Percentiles rank a stretch among this genome's conserved stretches.
These are phyloP conservation scores for Pecoramyces ruminantium DNA, from an alignment of 192 early-diverging fungal species.

Conservation along the genomic window DNA sequence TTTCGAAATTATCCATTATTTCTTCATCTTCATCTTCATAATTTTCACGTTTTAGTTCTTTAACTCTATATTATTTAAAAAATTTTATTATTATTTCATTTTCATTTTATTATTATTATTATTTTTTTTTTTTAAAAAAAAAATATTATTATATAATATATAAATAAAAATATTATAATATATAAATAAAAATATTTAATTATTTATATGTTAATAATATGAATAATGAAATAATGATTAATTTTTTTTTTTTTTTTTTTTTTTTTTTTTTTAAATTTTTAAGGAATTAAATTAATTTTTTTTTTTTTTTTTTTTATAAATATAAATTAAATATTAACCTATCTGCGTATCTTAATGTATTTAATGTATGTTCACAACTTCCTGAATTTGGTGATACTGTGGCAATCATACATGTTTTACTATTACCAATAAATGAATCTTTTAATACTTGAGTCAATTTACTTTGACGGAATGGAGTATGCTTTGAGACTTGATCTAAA, in stretches of 20 bases:
- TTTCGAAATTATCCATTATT: not conserved
- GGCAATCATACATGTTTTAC: slow-evolving; percentile 96
- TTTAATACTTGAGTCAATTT: slow-evolving; percentile 95
- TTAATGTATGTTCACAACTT: slow-evolving; percentile 91
- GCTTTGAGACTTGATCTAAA: slow-evolving; percentile 81
- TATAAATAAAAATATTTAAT: too few species aligned
- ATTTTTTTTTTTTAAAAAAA: too few species aligned
- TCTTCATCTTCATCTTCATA: slow-evolving; percentile 9
- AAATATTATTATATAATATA: too few species aligned
- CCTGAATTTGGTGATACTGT: slow-evolving; percentile 89
- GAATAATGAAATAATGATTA: too few species aligned
- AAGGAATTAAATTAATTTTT: too few species aligned
- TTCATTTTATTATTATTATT: too few species aligned
- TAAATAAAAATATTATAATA: too few species aligned
- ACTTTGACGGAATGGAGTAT: slow-evolving; percentile 92
- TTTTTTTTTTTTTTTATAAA: not conserved
- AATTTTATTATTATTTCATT: too few species aligned
- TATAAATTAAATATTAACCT: slow-evolving; percentile 19
- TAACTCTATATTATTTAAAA: slow-evolving; percentile 19
- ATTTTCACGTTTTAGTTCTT: slow-evolving; percentile 28
- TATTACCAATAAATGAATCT: slow-evolving; percentile 96
- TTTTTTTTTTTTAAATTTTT: too few species aligned
- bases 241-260: too few species aligned
- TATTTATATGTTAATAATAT: too few species aligned
- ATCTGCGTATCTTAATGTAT: slow-evolving; percentile 94